Evolutionary conservation across 306 rosid species (phyloP).

Genomic region (Urtica urens): DNA sequence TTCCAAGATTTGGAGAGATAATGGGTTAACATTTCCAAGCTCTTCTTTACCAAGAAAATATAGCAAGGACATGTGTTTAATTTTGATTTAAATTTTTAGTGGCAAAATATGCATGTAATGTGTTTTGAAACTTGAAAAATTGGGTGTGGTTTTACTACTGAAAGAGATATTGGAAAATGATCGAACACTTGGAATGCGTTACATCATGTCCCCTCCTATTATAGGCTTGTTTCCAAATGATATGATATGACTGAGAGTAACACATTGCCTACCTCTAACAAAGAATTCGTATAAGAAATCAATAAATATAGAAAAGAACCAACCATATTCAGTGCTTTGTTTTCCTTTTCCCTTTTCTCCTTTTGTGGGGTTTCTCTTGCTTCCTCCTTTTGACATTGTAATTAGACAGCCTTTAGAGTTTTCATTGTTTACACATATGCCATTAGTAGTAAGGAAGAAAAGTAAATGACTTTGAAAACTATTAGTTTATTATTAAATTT

Average conservation of each 20-base stretch:
- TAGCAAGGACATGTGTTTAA: not conserved
- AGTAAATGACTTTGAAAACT: conserved; percentile 7
- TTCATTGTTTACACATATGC: not conserved
- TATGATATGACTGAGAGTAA: conserved; percentile 15
- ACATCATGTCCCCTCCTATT: conserved; percentile 27
- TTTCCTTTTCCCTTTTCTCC: not conserved
- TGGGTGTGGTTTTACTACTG: conserved; percentile 6
- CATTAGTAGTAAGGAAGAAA: not conserved
- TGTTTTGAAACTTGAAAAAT: not conserved
- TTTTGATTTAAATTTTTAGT: not conserved
- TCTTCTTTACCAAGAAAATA: not conserved
- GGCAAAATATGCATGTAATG: not conserved
- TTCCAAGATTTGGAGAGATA: not conserved
- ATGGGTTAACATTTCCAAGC: not conserved
- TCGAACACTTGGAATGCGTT: not conserved
- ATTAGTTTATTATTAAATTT: conserved; percentile 8
- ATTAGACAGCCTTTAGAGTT: not conserved
- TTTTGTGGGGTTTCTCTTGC: conserved; percentile 1
- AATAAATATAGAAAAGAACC: not conserved
- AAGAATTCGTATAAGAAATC: not conserved
- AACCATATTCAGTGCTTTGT: not conserved
- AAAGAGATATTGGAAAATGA: conserved; percentile 7
- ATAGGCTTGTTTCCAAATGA: conserved; percentile 21
- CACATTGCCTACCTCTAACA: conserved; percentile 11
- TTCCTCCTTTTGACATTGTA: not conserved